These are phyloP conservation scores for Lepidium didymum DNA, from an alignment of 345 rosid species.

Conservation along the genomic window DNA sequence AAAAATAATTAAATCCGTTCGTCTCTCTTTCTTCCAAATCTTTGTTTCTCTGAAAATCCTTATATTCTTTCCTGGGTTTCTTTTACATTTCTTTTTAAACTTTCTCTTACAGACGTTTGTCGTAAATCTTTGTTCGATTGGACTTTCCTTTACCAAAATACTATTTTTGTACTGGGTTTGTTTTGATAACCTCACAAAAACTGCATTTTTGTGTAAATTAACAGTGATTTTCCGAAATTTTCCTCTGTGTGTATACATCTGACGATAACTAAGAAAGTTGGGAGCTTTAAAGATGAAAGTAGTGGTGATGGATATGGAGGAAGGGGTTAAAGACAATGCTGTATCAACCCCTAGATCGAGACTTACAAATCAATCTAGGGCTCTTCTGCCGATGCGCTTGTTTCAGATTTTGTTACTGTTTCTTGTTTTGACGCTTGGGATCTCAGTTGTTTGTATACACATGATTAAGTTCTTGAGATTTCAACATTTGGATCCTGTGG, in stretches of 20 bases:
- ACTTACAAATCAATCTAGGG: conserved; percentile 27
- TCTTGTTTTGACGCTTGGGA: conserved; percentile 40
- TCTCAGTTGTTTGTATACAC: conserved; percentile 46
- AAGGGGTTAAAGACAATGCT: conserved; percentile 37
- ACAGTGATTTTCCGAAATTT: neutral
- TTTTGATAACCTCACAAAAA: neutral
- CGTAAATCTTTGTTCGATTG: neutral
- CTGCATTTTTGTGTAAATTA: neutral
- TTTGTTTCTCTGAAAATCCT: neutral
- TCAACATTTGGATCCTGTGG: conserved; percentile 26
- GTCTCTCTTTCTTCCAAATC: neutral
- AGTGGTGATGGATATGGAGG: conserved; percentile 38
- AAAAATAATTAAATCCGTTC: neutral
- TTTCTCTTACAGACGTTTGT: neutral
- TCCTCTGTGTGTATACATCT: neutral
- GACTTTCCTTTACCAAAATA: neutral
- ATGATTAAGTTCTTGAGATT: conserved; percentile 32
- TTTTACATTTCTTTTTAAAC: neutral
- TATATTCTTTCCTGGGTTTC: neutral
- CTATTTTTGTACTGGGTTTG: neutral
- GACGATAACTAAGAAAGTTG: neutral
- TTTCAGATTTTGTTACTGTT: conserved; percentile 41
- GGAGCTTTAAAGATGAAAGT: conserved; percentile 21
- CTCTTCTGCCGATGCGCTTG: conserved; percentile 32
- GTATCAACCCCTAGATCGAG: conserved; percentile 19